Base-by-base conservation (phyloP, 2,329 filamentous ascomycete genomes). In the Xylariaceae sp. region DNA sequence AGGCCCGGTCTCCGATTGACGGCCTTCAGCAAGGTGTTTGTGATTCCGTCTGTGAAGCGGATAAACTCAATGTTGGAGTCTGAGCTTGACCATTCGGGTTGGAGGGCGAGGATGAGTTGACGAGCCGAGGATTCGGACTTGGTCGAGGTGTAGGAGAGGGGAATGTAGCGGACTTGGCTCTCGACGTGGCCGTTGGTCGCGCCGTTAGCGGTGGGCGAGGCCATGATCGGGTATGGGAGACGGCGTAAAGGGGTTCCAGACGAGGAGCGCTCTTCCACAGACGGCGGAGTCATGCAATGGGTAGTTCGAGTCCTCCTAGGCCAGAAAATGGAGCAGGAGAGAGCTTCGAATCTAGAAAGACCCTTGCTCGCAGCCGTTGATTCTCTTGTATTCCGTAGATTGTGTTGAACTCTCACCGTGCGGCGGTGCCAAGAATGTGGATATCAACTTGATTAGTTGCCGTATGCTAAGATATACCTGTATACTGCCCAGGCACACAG, bases 41-140 rank as follows among this genome's bases (percentile, higher is more conserved):
- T 99, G 72, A 97, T 99, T 65, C 94, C 94, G 64, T 99, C 94
- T 36, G 90, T 99, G 75, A 97, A 99, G 57, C 88, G 86, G 58
- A 90, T 79, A 66, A 97, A 89, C 63, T 94, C 85, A 61, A 99
- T 79, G 39, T 85, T 81, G 49, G 88, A 87, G 57, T 85, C 82
- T 33, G 80, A 75, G 42, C 80, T 78, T 58, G 83, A 78, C 94
- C 94, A 99, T 61, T 95, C 83, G 11, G 91, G 91, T 52, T 86
- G 81, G 54, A 96, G 76, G 27, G 88, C 81, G 59, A 90, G 76
- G 62, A 96, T 85, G 56, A 99, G 82, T 56, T 81, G 80, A 54
- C 88, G 76, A 46, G 91, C 92, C 17, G 92, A 95, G 50, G 81
- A 77, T 57, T 92, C 81, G 30, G 88, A 86, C 66, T 95, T 83